A percentile compares a stretch with the other conserved stretches of the same genome.
Evolutionary conservation across 306 rosid species (phyloP).

Genomic region (Abrus pulchellus): DNA sequence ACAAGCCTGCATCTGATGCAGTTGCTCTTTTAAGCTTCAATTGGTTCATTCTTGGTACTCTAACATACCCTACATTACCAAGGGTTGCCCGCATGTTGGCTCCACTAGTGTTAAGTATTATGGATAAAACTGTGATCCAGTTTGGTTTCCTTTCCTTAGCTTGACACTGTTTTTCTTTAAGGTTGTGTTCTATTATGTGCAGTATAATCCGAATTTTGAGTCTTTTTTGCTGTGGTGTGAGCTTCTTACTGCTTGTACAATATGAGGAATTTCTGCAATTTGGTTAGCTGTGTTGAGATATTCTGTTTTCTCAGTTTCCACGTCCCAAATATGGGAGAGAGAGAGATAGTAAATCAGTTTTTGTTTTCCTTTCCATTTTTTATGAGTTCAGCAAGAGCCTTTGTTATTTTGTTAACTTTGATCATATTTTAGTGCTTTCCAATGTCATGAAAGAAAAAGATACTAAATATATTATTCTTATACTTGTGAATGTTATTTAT

Average conservation of each 20-base stretch:
- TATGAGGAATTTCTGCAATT: constrained; percentile 37
- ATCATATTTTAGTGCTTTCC: neutral
- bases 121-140: constrained; percentile 42
- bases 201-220: constrained; percentile 37
- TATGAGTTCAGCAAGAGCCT: neutral
- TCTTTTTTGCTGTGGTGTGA: constrained; percentile 19
- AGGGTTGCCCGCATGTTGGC: constrained; percentile 54
- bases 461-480: no score
- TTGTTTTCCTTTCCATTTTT: constrained; percentile 14
- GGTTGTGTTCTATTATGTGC: constrained; percentile 36
- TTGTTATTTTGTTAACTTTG: constrained; percentile 12
- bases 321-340: constrained; percentile 16
- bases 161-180: constrained; percentile 25
- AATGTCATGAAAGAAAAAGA: no score
- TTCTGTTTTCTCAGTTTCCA: constrained; percentile 40
- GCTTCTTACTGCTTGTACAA: constrained; percentile 41
- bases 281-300: constrained; percentile 31
- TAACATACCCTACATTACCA: constrained; percentile 80
- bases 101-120: constrained; percentile 49
- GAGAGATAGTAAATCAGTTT: constrained; percentile 2
- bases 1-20: constrained; percentile 80
- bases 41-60: constrained; percentile 87
- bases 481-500: no score
- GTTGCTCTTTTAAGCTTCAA: constrained; percentile 84
- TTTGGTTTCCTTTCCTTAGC: constrained; percentile 48